phyloP scores from a whole-genome alignment of 2,329 filamentous ascomycete genomes.

The Alternaria consortialis region DNA sequence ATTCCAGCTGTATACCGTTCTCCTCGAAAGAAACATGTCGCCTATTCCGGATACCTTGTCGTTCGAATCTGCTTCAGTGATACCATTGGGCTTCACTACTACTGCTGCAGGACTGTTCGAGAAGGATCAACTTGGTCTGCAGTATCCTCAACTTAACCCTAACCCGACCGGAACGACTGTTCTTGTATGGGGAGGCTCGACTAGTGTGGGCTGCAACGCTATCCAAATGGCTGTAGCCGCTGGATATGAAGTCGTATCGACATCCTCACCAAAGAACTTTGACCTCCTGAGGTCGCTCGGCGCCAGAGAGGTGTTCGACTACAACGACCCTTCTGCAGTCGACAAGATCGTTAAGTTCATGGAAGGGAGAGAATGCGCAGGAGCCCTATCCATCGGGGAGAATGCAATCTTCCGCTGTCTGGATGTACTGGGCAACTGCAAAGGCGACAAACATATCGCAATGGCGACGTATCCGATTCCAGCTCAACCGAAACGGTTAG shows the following conservation, averaged over 20 bases:
- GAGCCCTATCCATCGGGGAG: constrained; percentile 46
- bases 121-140: constrained; percentile 21
- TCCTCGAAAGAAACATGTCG: constrained; percentile 57
- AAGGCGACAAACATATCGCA: background rate
- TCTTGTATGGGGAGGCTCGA: constrained; percentile 58
- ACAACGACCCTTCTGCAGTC: constrained; percentile 48
- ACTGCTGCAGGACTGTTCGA: constrained; percentile 23
- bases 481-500: constrained; percentile 1
- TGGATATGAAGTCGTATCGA: constrained; percentile 56
- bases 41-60: constrained; percentile 59
- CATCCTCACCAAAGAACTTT: constrained; percentile 58
- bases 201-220: constrained; percentile 56
- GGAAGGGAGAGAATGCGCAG: constrained; percentile 46
- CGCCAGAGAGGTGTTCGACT: constrained; percentile 60
- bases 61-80: constrained; percentile 57
- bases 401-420: constrained; percentile 1
- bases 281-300: constrained; percentile 57
- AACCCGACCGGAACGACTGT: constrained; percentile 49
- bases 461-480: background rate
- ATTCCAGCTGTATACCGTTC: constrained; percentile 62
- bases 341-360: constrained; percentile 47
- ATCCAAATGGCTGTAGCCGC: constrained; percentile 59
- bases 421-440: background rate
- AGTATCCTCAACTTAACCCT: constrained; percentile 52
- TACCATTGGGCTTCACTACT: constrained; percentile 35